These are phyloP conservation scores for Leptographium flavum DNA, from an alignment of 2,329 filamentous ascomycete genomes.

Conservation along the genomic window DNA sequence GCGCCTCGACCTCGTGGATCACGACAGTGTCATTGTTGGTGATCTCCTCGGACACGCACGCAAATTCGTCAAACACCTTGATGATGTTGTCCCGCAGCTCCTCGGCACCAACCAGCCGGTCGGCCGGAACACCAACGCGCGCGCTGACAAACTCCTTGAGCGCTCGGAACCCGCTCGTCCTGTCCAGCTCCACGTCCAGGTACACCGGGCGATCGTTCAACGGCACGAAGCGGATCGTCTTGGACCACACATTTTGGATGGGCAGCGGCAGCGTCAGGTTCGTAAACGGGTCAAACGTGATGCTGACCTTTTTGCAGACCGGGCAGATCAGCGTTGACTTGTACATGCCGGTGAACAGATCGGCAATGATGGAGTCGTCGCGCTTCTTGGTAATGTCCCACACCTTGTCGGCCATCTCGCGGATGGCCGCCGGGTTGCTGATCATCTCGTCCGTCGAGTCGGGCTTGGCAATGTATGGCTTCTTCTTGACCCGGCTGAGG, in stretches of 20 bases:
- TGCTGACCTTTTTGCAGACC: slow-evolving; percentile 84
- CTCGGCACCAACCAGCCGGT: slow-evolving; percentile 65
- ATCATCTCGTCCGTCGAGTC: slow-evolving; percentile 97
- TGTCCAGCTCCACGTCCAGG: slow-evolving; percentile 68
- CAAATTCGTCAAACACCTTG: slow-evolving; percentile 62
- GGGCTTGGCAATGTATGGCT: slow-evolving; percentile 94
- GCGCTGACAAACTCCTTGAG: slow-evolving; percentile 59
- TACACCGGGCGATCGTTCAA: slow-evolving; percentile 55
- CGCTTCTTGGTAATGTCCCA: slow-evolving; percentile 85
- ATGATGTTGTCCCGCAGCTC: slow-evolving; percentile 77
- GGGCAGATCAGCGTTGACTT: slow-evolving; percentile 95
- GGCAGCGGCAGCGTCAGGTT: slow-evolving; percentile 85
- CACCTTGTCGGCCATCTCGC: slow-evolving; percentile 72
- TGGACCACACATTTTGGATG: slow-evolving; percentile 68
- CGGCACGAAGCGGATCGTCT: slow-evolving; percentile 63
- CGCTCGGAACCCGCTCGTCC: slow-evolving; percentile 52
- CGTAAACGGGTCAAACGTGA: slow-evolving; percentile 96
- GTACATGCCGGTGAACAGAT: slow-evolving; percentile 95
- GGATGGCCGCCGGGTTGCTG: slow-evolving; percentile 63
- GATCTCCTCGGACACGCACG: slow-evolving; percentile 59
- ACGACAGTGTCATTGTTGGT: slow-evolving; percentile 49
- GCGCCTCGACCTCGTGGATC: slow-evolving; percentile 61
- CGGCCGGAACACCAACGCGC: slow-evolving; percentile 47
- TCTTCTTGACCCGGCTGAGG: slow-evolving; percentile 82
- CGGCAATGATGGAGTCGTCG: slow-evolving; percentile 89